Conservation (phyloP, 768 basidiomycete genomes). For the Megacollybia marginata region DNA sequence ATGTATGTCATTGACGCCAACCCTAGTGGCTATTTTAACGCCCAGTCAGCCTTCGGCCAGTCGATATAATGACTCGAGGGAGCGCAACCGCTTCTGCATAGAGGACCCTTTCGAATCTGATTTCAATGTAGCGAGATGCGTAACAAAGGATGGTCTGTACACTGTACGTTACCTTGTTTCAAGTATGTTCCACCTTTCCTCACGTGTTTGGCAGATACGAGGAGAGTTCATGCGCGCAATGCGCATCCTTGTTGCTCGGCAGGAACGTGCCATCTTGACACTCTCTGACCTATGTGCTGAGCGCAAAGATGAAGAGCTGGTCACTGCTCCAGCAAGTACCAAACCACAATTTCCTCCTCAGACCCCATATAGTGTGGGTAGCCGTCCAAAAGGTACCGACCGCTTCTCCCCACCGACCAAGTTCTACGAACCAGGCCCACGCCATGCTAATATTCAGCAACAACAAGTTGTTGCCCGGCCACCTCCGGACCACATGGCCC, state of each 20-base stretch:
- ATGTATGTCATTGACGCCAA: conserved; percentile 42
- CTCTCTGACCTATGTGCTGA: conserved; percentile 91
- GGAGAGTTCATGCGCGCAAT: conserved; percentile 98
- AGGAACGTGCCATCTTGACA: conserved; percentile 73
- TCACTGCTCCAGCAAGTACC: conserved; percentile 38
- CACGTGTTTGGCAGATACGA: conserved; percentile 59
- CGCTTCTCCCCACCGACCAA: conserved; percentile 47
- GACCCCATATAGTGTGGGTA: conserved; percentile 62
- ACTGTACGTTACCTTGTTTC: conserved; percentile 45
- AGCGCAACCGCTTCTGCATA: conserved; percentile 92
- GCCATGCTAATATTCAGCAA: conserved; percentile 14
- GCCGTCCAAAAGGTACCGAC: conserved; percentile 44
- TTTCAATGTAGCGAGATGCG: conserved; percentile 94
- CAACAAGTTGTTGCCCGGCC: conserved; percentile 31
- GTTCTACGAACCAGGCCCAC: conserved; percentile 36
- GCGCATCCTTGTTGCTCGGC: conserved; percentile 72
- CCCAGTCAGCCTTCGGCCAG: conserved; percentile 14
- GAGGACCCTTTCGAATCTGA: conserved; percentile 98
- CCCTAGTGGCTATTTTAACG: too few species aligned
- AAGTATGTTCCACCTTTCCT: conserved; percentile 6
- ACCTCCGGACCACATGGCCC: conserved; percentile 74
- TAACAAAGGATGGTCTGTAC: conserved; percentile 93
- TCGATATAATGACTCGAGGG: conserved; percentile 64
- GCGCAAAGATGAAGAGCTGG: conserved; percentile 60
- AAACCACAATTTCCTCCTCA: conserved; percentile 45